Conservation (phyloP, 192 early-diverging fungal species). For the Entrophospora sp. region DNA sequence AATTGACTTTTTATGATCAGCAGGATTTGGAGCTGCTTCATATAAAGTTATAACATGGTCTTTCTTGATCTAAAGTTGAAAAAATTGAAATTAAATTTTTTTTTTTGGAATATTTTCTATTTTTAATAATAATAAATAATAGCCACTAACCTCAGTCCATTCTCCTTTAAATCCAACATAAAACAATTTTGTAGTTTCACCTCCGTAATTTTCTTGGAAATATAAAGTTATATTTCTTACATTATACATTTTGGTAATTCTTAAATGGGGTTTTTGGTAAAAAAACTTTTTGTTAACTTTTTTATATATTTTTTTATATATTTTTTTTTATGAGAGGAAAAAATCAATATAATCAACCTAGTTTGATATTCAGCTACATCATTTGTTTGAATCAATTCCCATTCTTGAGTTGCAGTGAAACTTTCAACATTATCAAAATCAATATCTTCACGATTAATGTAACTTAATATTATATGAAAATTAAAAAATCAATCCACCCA, state of each 20-base stretch:
- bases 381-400: constrained; percentile 58
- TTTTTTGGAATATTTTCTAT: not conserved
- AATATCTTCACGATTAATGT: constrained; percentile 80
- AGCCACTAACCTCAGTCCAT: constrained; percentile 57
- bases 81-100: not conserved
- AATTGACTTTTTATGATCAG: constrained; percentile 59
- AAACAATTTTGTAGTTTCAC: constrained; percentile 60
- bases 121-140: not conserved
- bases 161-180: constrained; percentile 93
- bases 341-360: no score
- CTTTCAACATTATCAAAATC: constrained; percentile 81
- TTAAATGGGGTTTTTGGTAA: no score
- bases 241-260: constrained; percentile 66
- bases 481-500: not conserved
- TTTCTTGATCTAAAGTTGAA: constrained; percentile 39
- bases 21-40: constrained; percentile 61
- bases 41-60: constrained; percentile 66
- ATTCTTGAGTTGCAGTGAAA: constrained; percentile 67
- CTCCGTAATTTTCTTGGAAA: constrained; percentile 73
- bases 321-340: no score
- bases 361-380: constrained; percentile 57
- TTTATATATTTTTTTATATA: no score
- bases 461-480: no score
- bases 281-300: no score
- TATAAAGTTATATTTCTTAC: constrained; percentile 74